Percentiles rank a stretch among this genome's conserved stretches.
These are phyloP conservation scores for Fusarium nelsonii DNA, from an alignment of 2,329 filamentous ascomycete genomes.

Conservation along the genomic window DNA sequence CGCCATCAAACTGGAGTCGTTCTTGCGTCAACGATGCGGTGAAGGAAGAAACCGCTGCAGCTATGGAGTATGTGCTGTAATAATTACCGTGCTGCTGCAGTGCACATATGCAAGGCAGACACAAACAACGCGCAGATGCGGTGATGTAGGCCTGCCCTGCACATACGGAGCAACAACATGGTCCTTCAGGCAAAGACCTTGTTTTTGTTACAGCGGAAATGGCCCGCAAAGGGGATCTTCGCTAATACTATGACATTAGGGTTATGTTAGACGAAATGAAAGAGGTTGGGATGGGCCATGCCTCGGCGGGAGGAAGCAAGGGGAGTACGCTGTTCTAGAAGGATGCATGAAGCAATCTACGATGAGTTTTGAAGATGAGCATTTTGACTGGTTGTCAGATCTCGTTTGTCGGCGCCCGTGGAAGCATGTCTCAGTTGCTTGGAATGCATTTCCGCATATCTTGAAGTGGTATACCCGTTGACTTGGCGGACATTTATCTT, in stretches of 20 bases:
- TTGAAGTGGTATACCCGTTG: neutral
- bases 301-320: neutral
- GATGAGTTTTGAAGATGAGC: conserved; percentile 2
- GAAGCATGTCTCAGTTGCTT: conserved; percentile 34
- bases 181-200: conserved; percentile 7
- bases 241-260: neutral
- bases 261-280: conserved; percentile 12
- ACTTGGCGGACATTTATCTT: conserved; percentile 15
- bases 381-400: conserved; percentile 14
- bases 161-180: neutral
- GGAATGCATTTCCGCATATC: conserved; percentile 1
- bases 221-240: neutral
- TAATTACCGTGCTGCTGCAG: neutral
- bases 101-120: conserved; percentile 25
- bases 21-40: conserved; percentile 32
- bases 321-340: conserved; percentile 30
- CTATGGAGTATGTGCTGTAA: conserved; percentile 5
- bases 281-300: conserved; percentile 7
- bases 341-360: conserved; percentile 30
- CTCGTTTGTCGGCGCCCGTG: conserved; percentile 2
- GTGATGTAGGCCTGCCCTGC: neutral
- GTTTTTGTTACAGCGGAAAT: conserved; percentile 2
- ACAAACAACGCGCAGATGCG: neutral
- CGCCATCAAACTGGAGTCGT: neutral
- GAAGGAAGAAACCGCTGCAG: conserved; percentile 14